Evolutionary conservation across 768 basidiomycete genomes (phyloP), one percentile per base, ranked within the genome.

Genomic region (Russula abietina): DNA sequence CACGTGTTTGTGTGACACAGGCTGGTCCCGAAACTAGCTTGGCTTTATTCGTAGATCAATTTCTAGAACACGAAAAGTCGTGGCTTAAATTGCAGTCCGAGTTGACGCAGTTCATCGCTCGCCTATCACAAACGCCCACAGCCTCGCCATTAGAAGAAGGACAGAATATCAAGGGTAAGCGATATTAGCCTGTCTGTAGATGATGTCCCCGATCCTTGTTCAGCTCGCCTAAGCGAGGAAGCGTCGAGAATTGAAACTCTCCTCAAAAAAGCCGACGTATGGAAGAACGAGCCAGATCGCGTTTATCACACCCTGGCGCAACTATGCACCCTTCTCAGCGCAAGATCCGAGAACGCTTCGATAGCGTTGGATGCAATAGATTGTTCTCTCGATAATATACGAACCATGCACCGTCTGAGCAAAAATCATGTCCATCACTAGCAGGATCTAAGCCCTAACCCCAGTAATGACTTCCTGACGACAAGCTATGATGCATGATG

Each of bases 41-140:
- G n/a, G 19, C 62, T 22, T 26, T 14, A 41, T 55, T 66, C 36
- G 22, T 70, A 45, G 58, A 59, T 32, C 46, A 16, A 45, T 70
- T 62, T 54, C 43, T 70, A 33, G 49, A 62, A 26, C 61, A 64
- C 26, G 69, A 69, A 36, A 56, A 55, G 43, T 53, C 51, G 38
- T 56, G 43, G 63, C 48, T 45, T n/a, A 39, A 28, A 56, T 17
- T 64, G 14, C 63, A 60, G 48, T 53, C 59, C 54, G 53, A 60
- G 32, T 26, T 60, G 54, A 60, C 48, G 9, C 63, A 46, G 32
- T 60, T 60, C 32, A 10, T 64, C 17, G 58, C 63, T 22, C 53
- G 33, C 39, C 38, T 64, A 8, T 64, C 63, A 28, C 58, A 64
- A 39, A n/a, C 33, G 24, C 58, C 63, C 17, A 60, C 33, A 19